phyloP scores from a whole-genome alignment of 495 filamentous ascomycete genomes.

The Daldinia childiae region DNA sequence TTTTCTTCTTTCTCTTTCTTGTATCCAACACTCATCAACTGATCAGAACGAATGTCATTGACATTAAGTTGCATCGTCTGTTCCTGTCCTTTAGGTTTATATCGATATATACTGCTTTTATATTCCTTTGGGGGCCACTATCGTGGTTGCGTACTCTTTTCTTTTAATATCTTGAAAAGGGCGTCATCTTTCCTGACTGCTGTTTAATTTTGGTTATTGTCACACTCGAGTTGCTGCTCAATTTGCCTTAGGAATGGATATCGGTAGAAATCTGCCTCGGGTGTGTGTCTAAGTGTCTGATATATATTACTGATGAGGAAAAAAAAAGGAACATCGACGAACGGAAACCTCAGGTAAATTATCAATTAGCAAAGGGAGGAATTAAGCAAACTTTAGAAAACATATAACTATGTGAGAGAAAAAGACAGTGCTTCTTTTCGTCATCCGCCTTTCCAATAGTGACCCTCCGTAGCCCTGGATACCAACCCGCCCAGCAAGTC shows the following conservation, averaged over 20 bases:
- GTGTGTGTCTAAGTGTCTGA: conserved; percentile 9
- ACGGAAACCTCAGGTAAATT: conserved; percentile 25
- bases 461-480: conserved; percentile 26
- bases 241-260: conserved; percentile 25
- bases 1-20: not conserved
- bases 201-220: conserved; percentile 28
- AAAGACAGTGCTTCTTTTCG: conserved; percentile 32
- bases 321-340: not conserved
- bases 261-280: conserved; percentile 21
- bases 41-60: conserved; percentile 6
- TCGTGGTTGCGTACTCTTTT: conserved; percentile 26
- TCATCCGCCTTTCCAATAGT: conserved; percentile 21
- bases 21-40: conserved; percentile 7
- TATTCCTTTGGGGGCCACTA: conserved; percentile 23
- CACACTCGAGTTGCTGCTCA: conserved; percentile 20
- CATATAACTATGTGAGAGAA: conserved; percentile 23
- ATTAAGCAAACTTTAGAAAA: conserved; percentile 16
- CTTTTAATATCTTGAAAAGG: conserved; percentile 40
- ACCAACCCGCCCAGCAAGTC: conserved; percentile 31
- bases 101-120: conserved; percentile 6
- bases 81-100: conserved; percentile 9
- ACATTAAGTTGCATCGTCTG: conserved; percentile 5
- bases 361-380: conserved; percentile 22
- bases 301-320: conserved; percentile 13
- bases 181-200: conserved; percentile 36